Evolutionary conservation across 2,329 filamentous ascomycete species (phyloP), one percentile per base, ranked within the genome.

Genomic region (Diaporthe ampelina): DNA sequence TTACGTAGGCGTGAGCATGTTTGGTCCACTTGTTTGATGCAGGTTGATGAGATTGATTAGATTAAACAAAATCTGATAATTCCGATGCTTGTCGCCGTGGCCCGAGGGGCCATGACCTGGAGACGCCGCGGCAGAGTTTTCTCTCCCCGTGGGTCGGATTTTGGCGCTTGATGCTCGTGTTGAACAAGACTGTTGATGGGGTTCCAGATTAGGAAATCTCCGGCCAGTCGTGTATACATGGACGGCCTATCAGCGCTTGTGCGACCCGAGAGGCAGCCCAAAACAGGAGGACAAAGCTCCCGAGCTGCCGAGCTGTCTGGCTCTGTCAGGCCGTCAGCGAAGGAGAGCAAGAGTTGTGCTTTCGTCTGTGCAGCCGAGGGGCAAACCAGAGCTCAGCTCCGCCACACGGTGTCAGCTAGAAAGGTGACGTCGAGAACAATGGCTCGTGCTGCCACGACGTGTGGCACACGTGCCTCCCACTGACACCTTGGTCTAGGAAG

Each of bases 21-120:
- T 26, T 40, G 63, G 24, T 13, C 48, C 63, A 68, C 63, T 9
- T 9, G 11, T 54, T 40, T 68, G 63, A 68, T 40, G 63, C 63
- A 54, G 21, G 48, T 68, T 54, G 63, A 68, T 68, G 48, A 68
- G 63, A 54, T 68, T 68, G 63, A 68, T 68, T 68, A 68, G 63
- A 68, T 68, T 54, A 54, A 52, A 68, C 5, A 19, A 26, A 54
- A 54, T 26, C 19, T 40, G 45, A 40, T 40, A 40, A 54, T 54
- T 68, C 29, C 32, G 32, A 68, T 21, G 32, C 32, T 13, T 54
- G 32, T 26, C 17, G 48, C 17, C 48, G 5, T 54, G 63, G 43
- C 32, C 48, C 45, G 45, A 52, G 15, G 8, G 58, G n/a, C 24
- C 8, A n/a, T 48, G 8, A n/a, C 29, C 58, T 61, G 35, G 43